Evolutionary conservation across 208 protist genomes (phyloP).

Genomic region (Acanthamoeba lenticulata): DNA sequence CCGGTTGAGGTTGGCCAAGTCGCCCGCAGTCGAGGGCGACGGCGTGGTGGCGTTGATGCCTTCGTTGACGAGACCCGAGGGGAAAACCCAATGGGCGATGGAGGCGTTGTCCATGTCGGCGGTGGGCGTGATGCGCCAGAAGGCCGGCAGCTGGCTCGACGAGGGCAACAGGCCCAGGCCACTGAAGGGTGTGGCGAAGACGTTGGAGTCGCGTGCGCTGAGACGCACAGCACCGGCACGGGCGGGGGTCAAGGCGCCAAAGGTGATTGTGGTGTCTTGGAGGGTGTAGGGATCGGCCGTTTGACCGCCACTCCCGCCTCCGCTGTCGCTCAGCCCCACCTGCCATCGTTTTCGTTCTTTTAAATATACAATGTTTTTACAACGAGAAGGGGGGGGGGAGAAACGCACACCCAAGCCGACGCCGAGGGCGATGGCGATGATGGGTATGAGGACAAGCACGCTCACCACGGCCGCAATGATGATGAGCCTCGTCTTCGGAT

Average conservation of each 20-base stretch:
- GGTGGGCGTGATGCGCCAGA: no score
- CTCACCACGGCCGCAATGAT: background rate
- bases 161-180: background rate
- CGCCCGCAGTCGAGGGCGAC: background rate
- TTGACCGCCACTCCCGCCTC: background rate
- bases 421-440: background rate
- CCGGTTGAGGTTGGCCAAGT: background rate
- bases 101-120: background rate
- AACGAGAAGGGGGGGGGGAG: background rate
- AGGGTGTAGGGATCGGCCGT: background rate
- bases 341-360: no score
- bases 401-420: background rate
- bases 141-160: background rate
- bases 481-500: background rate
- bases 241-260: background rate
- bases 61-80: background rate
- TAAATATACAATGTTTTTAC: background rate
- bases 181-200: background rate
- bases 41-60: background rate
- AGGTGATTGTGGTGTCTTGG: background rate
- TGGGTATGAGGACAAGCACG: background rate
- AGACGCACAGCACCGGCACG: background rate
- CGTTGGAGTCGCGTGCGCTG: background rate
- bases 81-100: background rate
- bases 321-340: background rate